Base-by-base conservation (phyloP, 768 basidiomycete genomes). In the Megacollybia marginata region DNA sequence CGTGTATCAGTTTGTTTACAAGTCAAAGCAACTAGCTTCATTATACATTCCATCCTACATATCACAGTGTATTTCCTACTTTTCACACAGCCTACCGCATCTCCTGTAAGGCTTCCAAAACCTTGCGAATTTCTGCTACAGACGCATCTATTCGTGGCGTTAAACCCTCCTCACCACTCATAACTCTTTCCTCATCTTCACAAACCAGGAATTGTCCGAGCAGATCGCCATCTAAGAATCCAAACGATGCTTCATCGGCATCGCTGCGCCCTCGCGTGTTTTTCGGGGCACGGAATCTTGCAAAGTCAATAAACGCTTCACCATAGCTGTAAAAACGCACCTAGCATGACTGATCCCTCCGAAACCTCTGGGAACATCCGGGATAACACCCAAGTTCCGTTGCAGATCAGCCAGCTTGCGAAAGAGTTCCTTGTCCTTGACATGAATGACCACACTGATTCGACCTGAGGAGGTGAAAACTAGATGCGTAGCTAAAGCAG, bases 171-270 rank as follows among this genome's bases (percentile, higher is more conserved):
- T 16, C 45, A 33, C 23, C 36, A 33, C 10, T 20, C 23, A 32
- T 38, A 23, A 49, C 45, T 48, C 47, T 46, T 36, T 19, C 34
- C 11, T 13, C 46, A 18, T 47, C 15, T 31, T 33, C 31, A 34
- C 48, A 50, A 46, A 51, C 34, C 47, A 84, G 69, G 62, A 87
- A 82, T 16, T 70, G 66, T 63, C 93, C 88, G 16, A 96, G 60
- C 54, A 92, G 88, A 59, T 90, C 86, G 1, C 92, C 93, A 53
- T 96, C 92, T 28, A 96, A 70, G 72, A 96, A 92, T 13, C 91
- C 92, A 36, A 73, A 74, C 1, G 85, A 74, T 1, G 74, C 56
- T 23, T 64, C 57, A 32, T 83, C 77, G 8, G 74, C 70, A 56
- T 88, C 85, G 45, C 75, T 80, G 19, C 72, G 70, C 7, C 84